Conservation (phyloP, 495 filamentous ascomycete species). For the Penicillium lividum region DNA sequence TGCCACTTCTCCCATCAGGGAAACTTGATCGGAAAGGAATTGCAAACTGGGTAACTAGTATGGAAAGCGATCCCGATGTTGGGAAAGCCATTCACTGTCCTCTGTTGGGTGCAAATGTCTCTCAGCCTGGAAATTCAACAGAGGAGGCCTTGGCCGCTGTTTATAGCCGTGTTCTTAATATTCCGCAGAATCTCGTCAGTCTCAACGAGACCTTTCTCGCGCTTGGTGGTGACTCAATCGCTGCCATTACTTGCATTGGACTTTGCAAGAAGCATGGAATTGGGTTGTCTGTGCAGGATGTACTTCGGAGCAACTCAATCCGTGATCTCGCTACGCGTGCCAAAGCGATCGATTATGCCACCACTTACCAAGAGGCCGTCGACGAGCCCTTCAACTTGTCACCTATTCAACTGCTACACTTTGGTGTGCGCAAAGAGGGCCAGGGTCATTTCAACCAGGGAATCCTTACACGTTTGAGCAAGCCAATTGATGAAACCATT, state of each 20-base stretch:
- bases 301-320: constrained; percentile 50
- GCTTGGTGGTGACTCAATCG: constrained; percentile 69
- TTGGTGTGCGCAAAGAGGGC: constrained; percentile 53
- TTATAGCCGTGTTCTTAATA: constrained; percentile 56
- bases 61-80: constrained; percentile 35
- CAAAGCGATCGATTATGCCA: constrained; percentile 29
- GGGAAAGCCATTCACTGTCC: not conserved
- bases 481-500: constrained; percentile 44
- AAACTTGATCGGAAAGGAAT: constrained; percentile 54
- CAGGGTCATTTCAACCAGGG: constrained; percentile 76
- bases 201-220: constrained; percentile 61
- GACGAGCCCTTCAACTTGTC: constrained; percentile 62
- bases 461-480: constrained; percentile 59
- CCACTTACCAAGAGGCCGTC: constrained; percentile 40
- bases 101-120: constrained; percentile 5
- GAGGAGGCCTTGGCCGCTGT: constrained; percentile 44
- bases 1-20: constrained; percentile 53
- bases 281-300: constrained; percentile 55
- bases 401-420: constrained; percentile 73
- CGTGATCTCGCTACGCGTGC: constrained; percentile 40
- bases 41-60: constrained; percentile 32
- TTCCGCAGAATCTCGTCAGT: constrained; percentile 46
- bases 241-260: constrained; percentile 65
- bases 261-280: constrained; percentile 52
- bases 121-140: constrained; percentile 30